These are phyloP conservation scores for Aaosphaeria arxii DNA, from an alignment of 2,329 filamentous ascomycete genomes.

Conservation along the genomic window DNA sequence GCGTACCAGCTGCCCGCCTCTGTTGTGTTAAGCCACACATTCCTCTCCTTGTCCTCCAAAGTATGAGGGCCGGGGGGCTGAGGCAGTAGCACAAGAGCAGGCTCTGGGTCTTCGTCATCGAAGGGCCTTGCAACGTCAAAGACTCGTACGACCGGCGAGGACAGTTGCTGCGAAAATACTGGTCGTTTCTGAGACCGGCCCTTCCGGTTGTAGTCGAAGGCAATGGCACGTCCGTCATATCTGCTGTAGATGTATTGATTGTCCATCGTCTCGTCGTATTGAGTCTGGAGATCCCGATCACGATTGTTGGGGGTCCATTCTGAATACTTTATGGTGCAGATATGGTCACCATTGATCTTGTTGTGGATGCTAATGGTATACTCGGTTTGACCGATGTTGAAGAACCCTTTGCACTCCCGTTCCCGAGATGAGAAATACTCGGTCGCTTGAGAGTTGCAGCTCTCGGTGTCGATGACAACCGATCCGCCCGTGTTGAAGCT, in stretches of 20 bases:
- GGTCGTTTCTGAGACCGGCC: constrained; percentile 22
- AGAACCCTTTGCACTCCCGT: constrained; percentile 71
- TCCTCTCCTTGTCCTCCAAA: constrained; percentile 38
- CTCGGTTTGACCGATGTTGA: constrained; percentile 80
- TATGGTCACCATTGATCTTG: constrained; percentile 65
- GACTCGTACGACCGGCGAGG: constrained; percentile 78
- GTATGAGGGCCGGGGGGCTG: constrained; percentile 69
- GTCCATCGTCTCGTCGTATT: constrained; percentile 79
- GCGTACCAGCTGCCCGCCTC: constrained; percentile 90
- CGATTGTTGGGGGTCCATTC: constrained; percentile 94
- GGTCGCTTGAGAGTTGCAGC: constrained; percentile 64
- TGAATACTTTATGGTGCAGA: constrained; percentile 88
- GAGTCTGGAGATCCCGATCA: constrained; percentile 80
- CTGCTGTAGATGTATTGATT: constrained; percentile 84
- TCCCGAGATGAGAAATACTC: constrained; percentile 50
- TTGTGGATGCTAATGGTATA: constrained; percentile 87
- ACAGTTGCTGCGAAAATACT: constrained; percentile 57
- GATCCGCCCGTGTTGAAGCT: constrained; percentile 76
- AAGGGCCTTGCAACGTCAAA: constrained; percentile 82
- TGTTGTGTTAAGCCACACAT: constrained; percentile 81
- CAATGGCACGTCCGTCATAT: constrained; percentile 80
- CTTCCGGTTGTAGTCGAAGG: constrained; percentile 65
- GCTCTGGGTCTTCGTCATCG: constrained; percentile 63
- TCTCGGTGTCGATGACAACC: constrained; percentile 67
- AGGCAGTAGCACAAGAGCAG: constrained; percentile 78